phyloP scores from a whole-genome alignment of 202 grass and related monocot genomes.

The Brachypodium distachyon region DNA sequence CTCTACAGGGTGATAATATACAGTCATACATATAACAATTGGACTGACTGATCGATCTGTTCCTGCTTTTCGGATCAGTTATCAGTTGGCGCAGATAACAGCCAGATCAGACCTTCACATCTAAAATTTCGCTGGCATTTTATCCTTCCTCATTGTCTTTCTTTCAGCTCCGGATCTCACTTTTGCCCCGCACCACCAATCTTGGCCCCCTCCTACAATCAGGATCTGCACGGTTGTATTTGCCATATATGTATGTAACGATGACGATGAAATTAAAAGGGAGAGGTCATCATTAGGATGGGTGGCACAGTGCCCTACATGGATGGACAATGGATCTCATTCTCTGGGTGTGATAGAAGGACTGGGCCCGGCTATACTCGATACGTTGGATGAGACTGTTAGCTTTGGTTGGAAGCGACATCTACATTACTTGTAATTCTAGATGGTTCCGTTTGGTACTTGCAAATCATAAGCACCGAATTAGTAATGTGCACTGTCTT shows the following conservation, averaged over 20 bases:
- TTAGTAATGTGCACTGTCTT: background rate
- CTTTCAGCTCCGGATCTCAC: background rate
- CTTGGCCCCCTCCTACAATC: background rate
- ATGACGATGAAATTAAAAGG: too few species aligned
- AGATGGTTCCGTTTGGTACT: background rate
- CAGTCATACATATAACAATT: too few species aligned
- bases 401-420: background rate
- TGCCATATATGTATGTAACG: too few species aligned
- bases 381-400: background rate
- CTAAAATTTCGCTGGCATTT: background rate
- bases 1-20: too few species aligned
- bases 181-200: background rate
- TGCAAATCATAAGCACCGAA: background rate
- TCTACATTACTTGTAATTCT: background rate
- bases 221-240: too few species aligned
- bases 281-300: too few species aligned
- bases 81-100: background rate
- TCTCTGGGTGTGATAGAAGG: background rate
- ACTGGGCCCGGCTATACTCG: background rate
- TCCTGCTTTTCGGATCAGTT: background rate
- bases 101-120: background rate
- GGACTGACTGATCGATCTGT: too few species aligned
- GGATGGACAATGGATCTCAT: slow-evolving; percentile 12
- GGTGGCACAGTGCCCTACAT: background rate
- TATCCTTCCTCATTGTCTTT: background rate